Base-by-base conservation (phyloP, 2,329 filamentous ascomycete genomes). In the Apiospora malaysiana region DNA sequence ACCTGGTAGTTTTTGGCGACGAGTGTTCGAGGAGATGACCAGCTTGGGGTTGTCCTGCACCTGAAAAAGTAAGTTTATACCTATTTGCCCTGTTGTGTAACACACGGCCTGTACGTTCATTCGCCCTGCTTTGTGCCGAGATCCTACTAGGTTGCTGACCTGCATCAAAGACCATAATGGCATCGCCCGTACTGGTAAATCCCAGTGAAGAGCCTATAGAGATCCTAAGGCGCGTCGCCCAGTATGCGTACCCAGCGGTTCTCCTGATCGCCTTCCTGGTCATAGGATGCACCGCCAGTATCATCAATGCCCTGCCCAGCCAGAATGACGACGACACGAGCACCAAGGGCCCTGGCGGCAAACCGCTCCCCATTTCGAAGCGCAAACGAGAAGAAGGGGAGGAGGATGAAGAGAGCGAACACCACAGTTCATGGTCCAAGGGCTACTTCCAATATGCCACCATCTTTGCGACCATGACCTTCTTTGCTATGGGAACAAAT, bases 291-390 rank as follows among this genome's bases (percentile, higher is more conserved):
- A 82, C 85, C 72, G 85, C 89, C 78, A 88, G 86, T 77, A 83
- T 89, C 56, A 80, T 85, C 77, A 85, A 83, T 70, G 84, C 86
- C 42, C 84, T 83, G 74, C 86, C 83, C 69, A 83, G 85, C 71
- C 86, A 87, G 47, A 82, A 85, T 73, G 77, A 84, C 46, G 78
- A 84, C 27, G 80, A 81, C 69, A 87, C 85, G 27, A 85, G 81
- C 43, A 81, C 88, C 74, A 90, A 87, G 69, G 95, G 95, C n/a
- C 94, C 95, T 1, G 95, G 94, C 70, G 95, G 95, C 75, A 95
- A 97, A 80, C 94, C 94, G 45, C 85, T 98, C 69, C 94, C 94
- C n/a, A 79, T 85, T 68, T 88, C 86, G 72, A 92, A 90, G 79
- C 89, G 85, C 71, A 85, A 84, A 79, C 83, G 85, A 82, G 80